Conservation (phyloP, 441 rosid species). For the Theobroma grandiflorum region DNA sequence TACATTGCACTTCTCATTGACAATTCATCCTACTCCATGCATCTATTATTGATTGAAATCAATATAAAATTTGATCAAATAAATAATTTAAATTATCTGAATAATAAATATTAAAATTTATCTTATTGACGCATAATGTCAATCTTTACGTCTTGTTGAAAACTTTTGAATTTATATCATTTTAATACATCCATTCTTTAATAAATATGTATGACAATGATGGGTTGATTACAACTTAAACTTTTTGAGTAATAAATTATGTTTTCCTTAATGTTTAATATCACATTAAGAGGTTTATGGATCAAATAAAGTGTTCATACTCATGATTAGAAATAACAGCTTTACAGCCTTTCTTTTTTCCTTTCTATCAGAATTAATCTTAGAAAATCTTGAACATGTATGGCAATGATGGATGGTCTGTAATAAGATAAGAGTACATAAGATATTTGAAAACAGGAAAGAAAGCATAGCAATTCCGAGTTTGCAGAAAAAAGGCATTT, state of each 20-base stretch:
- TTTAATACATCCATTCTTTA: too few relatives aligned
- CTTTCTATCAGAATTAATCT: background rate
- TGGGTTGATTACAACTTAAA: background rate
- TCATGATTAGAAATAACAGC: background rate
- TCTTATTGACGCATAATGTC: too few relatives aligned
- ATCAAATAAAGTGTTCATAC: background rate
- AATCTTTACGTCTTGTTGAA: too few relatives aligned
- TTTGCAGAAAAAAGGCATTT: background rate
- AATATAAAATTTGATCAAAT: background rate
- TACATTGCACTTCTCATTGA: too few relatives aligned
- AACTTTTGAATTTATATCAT: too few relatives aligned
- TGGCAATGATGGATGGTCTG: background rate
- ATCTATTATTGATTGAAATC: background rate
- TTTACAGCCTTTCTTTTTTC: background rate
- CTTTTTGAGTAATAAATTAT: background rate
- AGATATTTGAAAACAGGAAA: background rate
- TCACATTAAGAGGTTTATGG: background rate
- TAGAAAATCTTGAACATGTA: background rate
- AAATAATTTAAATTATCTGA: too few relatives aligned
- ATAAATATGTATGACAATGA: too few relatives aligned
- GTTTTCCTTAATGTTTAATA: background rate
- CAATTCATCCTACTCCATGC: too few relatives aligned
- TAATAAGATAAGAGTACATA: background rate
- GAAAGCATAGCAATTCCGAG: background rate
- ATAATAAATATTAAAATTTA: too few relatives aligned